phyloP scores from a whole-genome alignment of 495 filamentous ascomycete species.

The Penicillium bialowiezense region DNA sequence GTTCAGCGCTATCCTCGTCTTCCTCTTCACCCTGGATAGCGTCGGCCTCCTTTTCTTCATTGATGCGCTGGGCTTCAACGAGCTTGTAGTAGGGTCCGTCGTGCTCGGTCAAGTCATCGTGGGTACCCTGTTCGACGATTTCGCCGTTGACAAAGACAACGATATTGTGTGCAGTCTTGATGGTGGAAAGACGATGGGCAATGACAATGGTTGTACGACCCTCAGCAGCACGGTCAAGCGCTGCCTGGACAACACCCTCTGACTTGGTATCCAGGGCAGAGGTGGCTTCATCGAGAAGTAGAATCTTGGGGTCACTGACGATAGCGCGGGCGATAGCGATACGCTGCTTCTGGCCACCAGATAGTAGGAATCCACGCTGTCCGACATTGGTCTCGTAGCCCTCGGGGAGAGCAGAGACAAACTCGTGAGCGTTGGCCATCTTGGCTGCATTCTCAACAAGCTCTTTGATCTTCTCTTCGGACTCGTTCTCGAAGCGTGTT shows the following conservation, averaged over 20 bases:
- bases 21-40: slow-evolving; percentile 31
- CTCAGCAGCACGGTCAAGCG: slow-evolving; percentile 78
- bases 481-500: slow-evolving; percentile 66
- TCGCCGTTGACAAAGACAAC: slow-evolving; percentile 82
- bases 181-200: slow-evolving; percentile 90
- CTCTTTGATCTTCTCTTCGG: slow-evolving; percentile 61
- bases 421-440: slow-evolving; percentile 92
- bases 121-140: slow-evolving; percentile 88
- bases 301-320: slow-evolving; percentile 91
- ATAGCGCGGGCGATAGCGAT: slow-evolving; percentile 87
- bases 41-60: slow-evolving; percentile 59
- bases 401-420: slow-evolving; percentile 79
- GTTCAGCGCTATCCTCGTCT: slow-evolving; percentile 27
- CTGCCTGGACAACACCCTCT: slow-evolving; percentile 91
- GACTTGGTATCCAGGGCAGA: slow-evolving; percentile 93
- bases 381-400: slow-evolving; percentile 93
- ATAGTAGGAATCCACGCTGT: slow-evolving; percentile 88
- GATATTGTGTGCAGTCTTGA: slow-evolving; percentile 92
- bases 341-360: slow-evolving; percentile 94
- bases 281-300: slow-evolving; percentile 93
- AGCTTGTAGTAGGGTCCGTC: slow-evolving; percentile 69
- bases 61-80: slow-evolving; percentile 77
- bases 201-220: slow-evolving; percentile 97
- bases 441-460: slow-evolving; percentile 77
- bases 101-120: slow-evolving; percentile 62